A percentile compares a stretch with the other conserved stretches of the same genome.
Evolutionary conservation across 495 filamentous ascomycete species (phyloP).

Genomic region (Penicillium steckii): DNA sequence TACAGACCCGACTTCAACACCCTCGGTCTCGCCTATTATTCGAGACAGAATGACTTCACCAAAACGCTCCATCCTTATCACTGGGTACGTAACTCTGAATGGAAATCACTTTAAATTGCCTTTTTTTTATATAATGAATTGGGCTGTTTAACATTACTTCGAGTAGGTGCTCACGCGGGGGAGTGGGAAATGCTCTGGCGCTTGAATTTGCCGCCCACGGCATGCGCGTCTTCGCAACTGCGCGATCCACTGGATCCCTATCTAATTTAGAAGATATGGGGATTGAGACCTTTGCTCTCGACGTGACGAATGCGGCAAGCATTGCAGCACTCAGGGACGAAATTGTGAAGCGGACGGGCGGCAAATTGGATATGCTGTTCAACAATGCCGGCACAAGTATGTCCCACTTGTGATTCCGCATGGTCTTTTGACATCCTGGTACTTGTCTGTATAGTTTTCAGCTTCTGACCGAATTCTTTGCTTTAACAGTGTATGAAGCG

Average conservation of each 20-base stretch:
- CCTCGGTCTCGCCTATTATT: no score
- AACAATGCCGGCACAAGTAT: slow-evolving; percentile 2
- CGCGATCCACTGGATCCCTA: not conserved
- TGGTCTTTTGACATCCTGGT: not conserved
- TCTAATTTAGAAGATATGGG: not conserved
- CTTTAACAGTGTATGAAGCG: slow-evolving; percentile 1
- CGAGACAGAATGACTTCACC: slow-evolving; percentile 1
- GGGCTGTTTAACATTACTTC: not conserved
- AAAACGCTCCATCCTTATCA: slow-evolving; percentile 1
- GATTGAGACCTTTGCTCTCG: not conserved
- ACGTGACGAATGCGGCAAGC: slow-evolving; percentile 1
- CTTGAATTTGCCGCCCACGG: not conserved
- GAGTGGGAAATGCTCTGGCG: not conserved
- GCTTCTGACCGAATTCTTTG: no score
- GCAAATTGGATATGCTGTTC: slow-evolving; percentile 3
- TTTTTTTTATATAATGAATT: not conserved
- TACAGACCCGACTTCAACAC: no score
- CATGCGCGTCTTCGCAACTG: slow-evolving; percentile 3
- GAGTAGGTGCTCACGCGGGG: slow-evolving; percentile 1
- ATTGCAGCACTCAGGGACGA: not conserved
- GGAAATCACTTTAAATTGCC: not conserved
- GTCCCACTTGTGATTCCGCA: not conserved
- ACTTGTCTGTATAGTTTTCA: no score
- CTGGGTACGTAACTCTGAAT: not conserved
- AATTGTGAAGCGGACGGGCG: not conserved